phyloP scores from a whole-genome alignment of 257 asterid genomes.

The Jacaranda copaia region DNA sequence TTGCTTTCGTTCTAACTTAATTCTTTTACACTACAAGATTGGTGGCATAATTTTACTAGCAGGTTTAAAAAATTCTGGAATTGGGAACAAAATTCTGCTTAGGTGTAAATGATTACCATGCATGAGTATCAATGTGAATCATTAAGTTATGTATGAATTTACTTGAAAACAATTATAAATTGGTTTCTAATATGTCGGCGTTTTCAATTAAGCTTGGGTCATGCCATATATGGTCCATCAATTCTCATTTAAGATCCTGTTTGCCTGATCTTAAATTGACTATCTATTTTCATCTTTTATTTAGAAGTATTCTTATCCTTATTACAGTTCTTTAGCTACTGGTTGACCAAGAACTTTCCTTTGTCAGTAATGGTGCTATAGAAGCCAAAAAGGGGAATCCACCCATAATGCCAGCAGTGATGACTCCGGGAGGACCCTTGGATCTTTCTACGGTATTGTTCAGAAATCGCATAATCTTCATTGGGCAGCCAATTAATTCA shows the following conservation, averaged over 20 bases:
- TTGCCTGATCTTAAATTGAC: constrained; percentile 11
- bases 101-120: constrained; percentile 1
- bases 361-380: constrained; percentile 66
- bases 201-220: not conserved
- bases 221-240: constrained; percentile 4
- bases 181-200: not conserved
- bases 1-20: constrained; percentile 3
- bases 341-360: constrained; percentile 27
- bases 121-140: constrained; percentile 8
- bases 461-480: constrained; percentile 91
- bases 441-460: constrained; percentile 90
- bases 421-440: constrained; percentile 91
- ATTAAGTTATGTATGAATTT: not conserved
- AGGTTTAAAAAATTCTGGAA: not conserved
- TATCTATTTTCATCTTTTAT: constrained; percentile 10
- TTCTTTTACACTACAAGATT: constrained; percentile 10
- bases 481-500: constrained; percentile 84
- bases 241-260: not conserved
- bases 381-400: constrained; percentile 91
- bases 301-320: constrained; percentile 1
- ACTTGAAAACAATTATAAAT: not conserved
- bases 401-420: constrained; percentile 92
- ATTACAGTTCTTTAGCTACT: not conserved
- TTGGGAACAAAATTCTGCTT: not conserved
- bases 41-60: not conserved